Evolutionary conservation across 768 basidiomycete species (phyloP), one percentile per base, ranked within the genome.

Genomic region (Xerocomellus dryophilus): DNA sequence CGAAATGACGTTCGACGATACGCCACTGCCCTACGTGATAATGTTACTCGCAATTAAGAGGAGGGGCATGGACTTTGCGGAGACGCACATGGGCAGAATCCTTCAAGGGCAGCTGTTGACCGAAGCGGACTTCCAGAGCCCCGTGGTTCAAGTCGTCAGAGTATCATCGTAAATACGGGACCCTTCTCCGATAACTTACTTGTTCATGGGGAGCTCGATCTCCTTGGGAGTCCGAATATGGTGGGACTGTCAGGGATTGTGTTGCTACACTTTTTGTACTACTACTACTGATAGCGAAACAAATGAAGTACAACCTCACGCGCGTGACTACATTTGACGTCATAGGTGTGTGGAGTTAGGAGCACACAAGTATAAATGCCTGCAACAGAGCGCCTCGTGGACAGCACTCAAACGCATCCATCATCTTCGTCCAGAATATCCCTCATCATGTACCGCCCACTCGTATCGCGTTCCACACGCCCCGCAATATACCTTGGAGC

Each of bases 381-480:
- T 29, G 29, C 9, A 9, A 29, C 29, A 10, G 29, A 29, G 9
- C 10, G 7, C 29, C 29, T 29, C 29, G 29, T 29, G 31, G 25
- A 47, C 34, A 38, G 2, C 18, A 20, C 9, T 18, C 35, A 12
- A 39, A 34, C 27, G 3, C n/a, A 38, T 38, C 36, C 36, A 17
- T n/a, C 36, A 11, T 23, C 21, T 17, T 31, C 35, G 7, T 25
- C 12, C 43, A 46, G n/a, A 43, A 42, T 29, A 50, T 49, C 47
- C 43, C 2, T 36, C 11, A 47, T 1, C 20, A 65, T 65, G 64
- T 54, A 57, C 40, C 52, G 47, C 61, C 51, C 43, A 50, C 29
- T 58, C 44, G 38, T 49, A 29, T 8, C 31, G 29, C 64, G 52
- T 40, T 46, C 50, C 3, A 17, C 47, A 2, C 65, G 47, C 41